Percentiles rank a stretch among this genome's conserved stretches.
Evolutionary conservation across 1,284 basidiomycete genomes (phyloP).

Genomic region (Amylostereum areolatum): DNA sequence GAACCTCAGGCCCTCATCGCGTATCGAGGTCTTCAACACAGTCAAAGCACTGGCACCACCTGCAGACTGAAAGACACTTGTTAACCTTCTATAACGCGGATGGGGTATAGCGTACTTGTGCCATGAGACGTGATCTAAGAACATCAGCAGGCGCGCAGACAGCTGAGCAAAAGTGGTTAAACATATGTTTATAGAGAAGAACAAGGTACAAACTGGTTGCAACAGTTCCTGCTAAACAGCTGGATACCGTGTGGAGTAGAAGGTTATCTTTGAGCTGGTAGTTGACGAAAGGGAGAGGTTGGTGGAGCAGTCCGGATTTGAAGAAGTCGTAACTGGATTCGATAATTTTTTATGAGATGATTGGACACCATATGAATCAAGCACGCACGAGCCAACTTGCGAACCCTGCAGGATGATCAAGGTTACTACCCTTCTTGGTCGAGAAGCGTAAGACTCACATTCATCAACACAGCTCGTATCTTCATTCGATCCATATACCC

Average conservation of each 20-base stretch:
- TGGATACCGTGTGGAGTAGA: slow-evolving; percentile 59
- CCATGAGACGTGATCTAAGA: slow-evolving; percentile 74
- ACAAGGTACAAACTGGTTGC: slow-evolving; percentile 63
- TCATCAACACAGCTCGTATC: slow-evolving; percentile 82
- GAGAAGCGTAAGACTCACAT: slow-evolving; percentile 47
- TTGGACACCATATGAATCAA: background rate
- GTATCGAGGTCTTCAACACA: slow-evolving; percentile 51
- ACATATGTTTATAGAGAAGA: background rate
- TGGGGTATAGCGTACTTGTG: slow-evolving; percentile 42
- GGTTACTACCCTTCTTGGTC: slow-evolving; percentile 6
- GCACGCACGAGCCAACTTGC: slow-evolving; percentile 83
- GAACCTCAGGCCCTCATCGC: slow-evolving; percentile 74
- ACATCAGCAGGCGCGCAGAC: slow-evolving; percentile 89
- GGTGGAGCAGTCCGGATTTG: slow-evolving; percentile 60
- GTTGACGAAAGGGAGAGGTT: slow-evolving; percentile 50
- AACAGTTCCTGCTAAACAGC: slow-evolving; percentile 74
- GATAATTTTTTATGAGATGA: slow-evolving; percentile 6
- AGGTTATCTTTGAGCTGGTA: slow-evolving; percentile 68
- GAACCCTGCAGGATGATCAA: slow-evolving; percentile 43
- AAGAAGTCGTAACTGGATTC: slow-evolving; percentile 77
- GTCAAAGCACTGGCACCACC: slow-evolving; percentile 39
- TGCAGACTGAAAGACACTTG: slow-evolving; percentile 6
- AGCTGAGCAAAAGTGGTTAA: slow-evolving; percentile 35
- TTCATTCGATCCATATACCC: slow-evolving; percentile 18
- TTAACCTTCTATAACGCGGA: background rate